Base-by-base conservation (phyloP, 495 filamentous ascomycete genomes). In the Annulohypoxylon maeteangense region DNA sequence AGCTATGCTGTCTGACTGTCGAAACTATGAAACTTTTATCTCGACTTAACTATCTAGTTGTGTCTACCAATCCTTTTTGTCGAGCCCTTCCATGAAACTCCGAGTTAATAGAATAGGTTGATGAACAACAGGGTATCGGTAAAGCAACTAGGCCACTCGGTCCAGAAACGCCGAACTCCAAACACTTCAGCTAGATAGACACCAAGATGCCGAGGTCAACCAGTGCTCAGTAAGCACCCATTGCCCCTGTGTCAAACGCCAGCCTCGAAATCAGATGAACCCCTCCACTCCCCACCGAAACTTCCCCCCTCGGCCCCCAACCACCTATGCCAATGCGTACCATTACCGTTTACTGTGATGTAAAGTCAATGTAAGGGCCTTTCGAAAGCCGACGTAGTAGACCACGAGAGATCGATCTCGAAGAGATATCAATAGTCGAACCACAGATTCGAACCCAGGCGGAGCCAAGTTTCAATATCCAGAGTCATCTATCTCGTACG, bases 91-190 rank as follows among this genome's bases (percentile, higher is more conserved):
- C 42, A 67, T 62, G 34, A 57, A 62, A 57, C 16, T 29, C 50
- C 48, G 32, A 38, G 14, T 50, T 56, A 22, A 59, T 14, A 27
- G 34, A 61, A 44, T 20, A 65, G 29, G 54, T 47, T 29, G 27
- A 31, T 16, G 47, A 63, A 62, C 32, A 11, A 54, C 7, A 34
- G 75, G 75, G 75, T 77, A 77, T 77, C 72, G 64, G 65, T 36
- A 51, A 56, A 27, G 42, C 18, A 50, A 71, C 67, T 62, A 62
- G 68, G 71, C 74, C 75, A 74, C 75, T 75, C 70, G 73, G 70
- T 67, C 67, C 64, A 67, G 65, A 40, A 68, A 68, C 66, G 61
- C 63, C 67, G 56, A 75, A 77, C 72, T 74, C 75, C 72, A 59
- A 60, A 54, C 31, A 61, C 62, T 32, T 55, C 45, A 38, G 38